Evolutionary conservation across 441 rosid genomes (phyloP).

Genomic region (Arabidopsis hybrid): DNA sequence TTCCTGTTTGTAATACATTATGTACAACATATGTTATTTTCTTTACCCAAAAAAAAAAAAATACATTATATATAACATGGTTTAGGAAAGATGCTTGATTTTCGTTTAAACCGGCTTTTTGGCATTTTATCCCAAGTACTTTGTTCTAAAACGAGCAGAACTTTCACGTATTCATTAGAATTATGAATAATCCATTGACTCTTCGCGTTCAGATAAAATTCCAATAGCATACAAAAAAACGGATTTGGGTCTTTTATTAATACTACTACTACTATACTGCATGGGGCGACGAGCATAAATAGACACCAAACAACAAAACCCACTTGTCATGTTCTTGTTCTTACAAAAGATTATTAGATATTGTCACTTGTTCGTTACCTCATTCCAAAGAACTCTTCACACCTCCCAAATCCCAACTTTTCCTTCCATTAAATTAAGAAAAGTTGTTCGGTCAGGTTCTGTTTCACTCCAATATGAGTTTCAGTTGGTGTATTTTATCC

Average conservation of each 20-base stretch:
- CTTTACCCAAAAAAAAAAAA: too few species aligned
- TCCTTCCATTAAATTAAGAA: slow-evolving; percentile 6
- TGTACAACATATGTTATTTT: too few species aligned
- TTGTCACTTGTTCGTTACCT: slow-evolving; percentile 28
- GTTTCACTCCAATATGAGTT: neutral
- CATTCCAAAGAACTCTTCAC: slow-evolving; percentile 28
- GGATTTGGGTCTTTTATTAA: slow-evolving; percentile 9
- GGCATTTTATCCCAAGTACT: neutral
- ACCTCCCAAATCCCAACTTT: slow-evolving; percentile 37
- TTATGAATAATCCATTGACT: neutral
- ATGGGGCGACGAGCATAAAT: slow-evolving; percentile 31
- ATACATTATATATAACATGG: neutral
- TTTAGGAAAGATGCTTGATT: neutral
- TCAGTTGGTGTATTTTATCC: neutral
- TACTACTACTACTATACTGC: slow-evolving; percentile 10
- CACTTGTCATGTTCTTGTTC: slow-evolving; percentile 42
- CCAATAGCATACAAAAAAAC: neutral
- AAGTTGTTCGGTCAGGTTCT: neutral
- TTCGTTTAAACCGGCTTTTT: neutral
- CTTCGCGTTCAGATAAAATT: slow-evolving; percentile 15
- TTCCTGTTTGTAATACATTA: neutral
- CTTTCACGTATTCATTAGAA: neutral
- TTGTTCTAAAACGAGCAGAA: neutral
- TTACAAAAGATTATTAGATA: slow-evolving; percentile 28
- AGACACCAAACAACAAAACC: slow-evolving; percentile 16